Percentiles rank a stretch among this genome's conserved stretches.
phyloP scores from a whole-genome alignment of 371 early-diverging fungal genomes.

The Blastocladiella emersonii region DNA sequence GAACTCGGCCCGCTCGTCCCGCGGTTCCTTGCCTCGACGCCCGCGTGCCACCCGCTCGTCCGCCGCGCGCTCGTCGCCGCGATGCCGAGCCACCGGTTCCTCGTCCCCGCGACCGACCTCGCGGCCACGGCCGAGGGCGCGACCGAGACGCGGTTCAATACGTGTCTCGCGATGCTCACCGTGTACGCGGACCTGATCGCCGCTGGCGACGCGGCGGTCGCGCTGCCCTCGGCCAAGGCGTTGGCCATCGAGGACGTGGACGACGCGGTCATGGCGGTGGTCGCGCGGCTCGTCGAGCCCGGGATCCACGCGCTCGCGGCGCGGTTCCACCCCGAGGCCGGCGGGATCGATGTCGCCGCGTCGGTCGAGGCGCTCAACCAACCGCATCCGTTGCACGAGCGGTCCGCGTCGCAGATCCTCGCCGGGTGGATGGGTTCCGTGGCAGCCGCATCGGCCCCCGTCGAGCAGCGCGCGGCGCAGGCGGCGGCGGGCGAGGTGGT shows the following conservation, averaged over 20 bases:
- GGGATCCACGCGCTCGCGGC: neutral
- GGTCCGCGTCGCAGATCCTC: no score
- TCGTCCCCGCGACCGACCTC: neutral
- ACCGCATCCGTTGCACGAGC: no score
- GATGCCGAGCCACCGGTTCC: no score
- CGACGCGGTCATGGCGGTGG: no score
- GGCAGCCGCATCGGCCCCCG: neutral
- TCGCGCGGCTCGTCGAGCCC: neutral
- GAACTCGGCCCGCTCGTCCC: neutral
- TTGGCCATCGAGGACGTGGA: no score
- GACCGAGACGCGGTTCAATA: neutral
- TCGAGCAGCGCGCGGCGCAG: neutral
- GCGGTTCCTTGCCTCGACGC: neutral
- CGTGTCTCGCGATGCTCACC: neutral
- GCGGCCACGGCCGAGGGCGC: neutral
- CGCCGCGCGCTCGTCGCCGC: neutral
- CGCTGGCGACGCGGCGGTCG: neutral
- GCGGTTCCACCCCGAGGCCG: neutral
- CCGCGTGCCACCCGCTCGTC: neutral
- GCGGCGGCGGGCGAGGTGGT: neutral
- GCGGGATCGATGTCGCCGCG: no score
- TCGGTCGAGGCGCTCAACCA: no score
- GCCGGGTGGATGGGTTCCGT: neutral
- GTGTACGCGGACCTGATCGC: neutral
- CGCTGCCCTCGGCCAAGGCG: neutral